Conservation (phyloP, 2,329 filamentous ascomycete genomes). For the Leptographium wingfieldii region DNA sequence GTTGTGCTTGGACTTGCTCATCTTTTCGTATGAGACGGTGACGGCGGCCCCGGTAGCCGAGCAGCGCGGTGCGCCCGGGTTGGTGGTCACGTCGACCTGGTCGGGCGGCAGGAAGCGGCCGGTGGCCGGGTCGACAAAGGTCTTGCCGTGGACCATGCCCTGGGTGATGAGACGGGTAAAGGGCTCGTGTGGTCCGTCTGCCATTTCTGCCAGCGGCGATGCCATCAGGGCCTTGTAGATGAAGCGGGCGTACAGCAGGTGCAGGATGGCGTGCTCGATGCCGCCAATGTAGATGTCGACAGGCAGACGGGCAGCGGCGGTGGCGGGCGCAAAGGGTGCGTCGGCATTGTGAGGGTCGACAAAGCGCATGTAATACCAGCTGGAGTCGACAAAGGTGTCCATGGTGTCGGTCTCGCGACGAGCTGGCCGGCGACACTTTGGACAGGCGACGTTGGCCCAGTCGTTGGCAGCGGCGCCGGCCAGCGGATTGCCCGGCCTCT, state of each 20-base stretch:
- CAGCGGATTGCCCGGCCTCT: conserved; percentile 64
- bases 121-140: conserved; percentile 60
- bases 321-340: conserved; percentile 47
- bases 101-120: conserved; percentile 66
- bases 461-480: conserved; percentile 54
- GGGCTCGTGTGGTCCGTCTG: conserved; percentile 40
- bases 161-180: conserved; percentile 76
- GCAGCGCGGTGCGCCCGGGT: conserved; percentile 42
- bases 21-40: conserved; percentile 67
- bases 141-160: conserved; percentile 87
- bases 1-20: conserved; percentile 93
- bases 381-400: conserved; percentile 93
- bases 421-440: conserved; percentile 56
- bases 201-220: conserved; percentile 23
- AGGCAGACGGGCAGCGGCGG: conserved; percentile 46
- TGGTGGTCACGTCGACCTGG: conserved; percentile 54
- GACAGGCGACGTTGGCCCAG: conserved; percentile 67
- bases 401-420: conserved; percentile 85
- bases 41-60: conserved; percentile 45
- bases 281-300: conserved; percentile 86
- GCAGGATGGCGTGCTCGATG: conserved; percentile 81
- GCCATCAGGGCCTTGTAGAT: conserved; percentile 74
- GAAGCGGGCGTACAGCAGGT: conserved; percentile 80
- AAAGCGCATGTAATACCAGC: conserved; percentile 84
- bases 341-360: conserved; percentile 54